Conservation (phyloP, 2,329 filamentous ascomycete species). For the Fusarium poae region DNA sequence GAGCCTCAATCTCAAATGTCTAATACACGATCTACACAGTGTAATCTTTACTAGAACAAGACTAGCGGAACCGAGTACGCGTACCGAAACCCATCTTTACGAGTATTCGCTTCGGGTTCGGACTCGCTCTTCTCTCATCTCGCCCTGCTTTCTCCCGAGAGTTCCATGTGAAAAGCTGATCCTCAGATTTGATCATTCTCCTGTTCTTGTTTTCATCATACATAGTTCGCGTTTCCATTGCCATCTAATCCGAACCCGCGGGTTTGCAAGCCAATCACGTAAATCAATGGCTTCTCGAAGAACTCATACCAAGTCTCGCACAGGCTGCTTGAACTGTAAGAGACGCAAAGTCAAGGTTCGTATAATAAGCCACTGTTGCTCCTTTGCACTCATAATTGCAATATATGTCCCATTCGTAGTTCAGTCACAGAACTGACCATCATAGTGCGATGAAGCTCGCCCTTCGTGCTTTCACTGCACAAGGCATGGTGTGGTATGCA, state of each 20-base stretch:
- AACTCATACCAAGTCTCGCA: slow-evolving; percentile 53
- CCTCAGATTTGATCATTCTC: slow-evolving; percentile 10
- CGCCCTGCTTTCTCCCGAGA: slow-evolving; percentile 13
- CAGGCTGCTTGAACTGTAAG: slow-evolving; percentile 52
- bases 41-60: not conserved
- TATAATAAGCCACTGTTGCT: not conserved
- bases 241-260: slow-evolving; percentile 40
- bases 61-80: slow-evolving; percentile 45
- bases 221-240: slow-evolving; percentile 11
- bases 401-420: not conserved
- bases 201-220: slow-evolving; percentile 9
- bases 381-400: not conserved
- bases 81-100: slow-evolving; percentile 28
- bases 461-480: slow-evolving; percentile 52
- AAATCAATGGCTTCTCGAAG: slow-evolving; percentile 44
- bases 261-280: slow-evolving; percentile 18
- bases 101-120: slow-evolving; percentile 44
- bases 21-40: not conserved
- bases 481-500: slow-evolving; percentile 49
- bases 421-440: slow-evolving; percentile 14
- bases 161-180: slow-evolving; percentile 19
- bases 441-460: slow-evolving; percentile 48
- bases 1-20: slow-evolving; percentile 19
- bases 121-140: not conserved
- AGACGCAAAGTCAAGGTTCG: slow-evolving; percentile 53